Base-by-base conservation (phyloP, 768 basidiomycete genomes). In the Trametopsis cervina region DNA sequence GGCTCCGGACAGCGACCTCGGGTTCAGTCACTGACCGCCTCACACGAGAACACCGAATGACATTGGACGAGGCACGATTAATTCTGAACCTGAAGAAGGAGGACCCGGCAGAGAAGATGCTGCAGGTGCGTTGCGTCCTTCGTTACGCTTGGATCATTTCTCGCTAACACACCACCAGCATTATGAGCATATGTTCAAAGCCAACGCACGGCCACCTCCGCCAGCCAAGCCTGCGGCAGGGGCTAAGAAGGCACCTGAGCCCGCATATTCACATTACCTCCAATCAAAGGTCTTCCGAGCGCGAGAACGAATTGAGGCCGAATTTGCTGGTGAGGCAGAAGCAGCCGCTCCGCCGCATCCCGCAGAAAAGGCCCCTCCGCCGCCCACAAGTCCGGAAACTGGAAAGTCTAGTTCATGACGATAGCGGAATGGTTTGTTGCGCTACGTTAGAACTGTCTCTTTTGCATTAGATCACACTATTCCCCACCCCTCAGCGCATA, bases 211-310 rank as follows among this genome's bases (percentile, higher is more conserved):
- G 10, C 73, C 78, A n/a, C 72, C 81, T 37, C 64, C 75, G 40
- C 70, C 79, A 12, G 59, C 63, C 29, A 63, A 63, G 41, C 47
- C 57, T 5, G 71, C 73, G 50, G 50, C 73, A 35, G 57, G 73
- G 12, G 69, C 75, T 29, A 77, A 72, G 61, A 68, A 66, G 20
- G 61, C 67, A 4, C 55, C 67, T 20, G 69, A 65, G 22, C 73
- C 73, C 18, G 58, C 68, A 29, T 74, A 91, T 62, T 93, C 91
- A 27, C 89, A 93, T 66, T 98, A 98, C 66, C 74, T 98, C 11
- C 94, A 95, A 63, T 94, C 91, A 25, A 99, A 99, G 69, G 90
- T 99, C n/a, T 80, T 90, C 39, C 81, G 96, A 36, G 95, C 96
- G 17, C 78, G 83, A 46, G 93, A 97, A 69, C 81, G 96, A 68